Evolutionary conservation across 176 grass and related monocot genomes (phyloP).

Genomic region (Bolboschoenus planiculmis): DNA sequence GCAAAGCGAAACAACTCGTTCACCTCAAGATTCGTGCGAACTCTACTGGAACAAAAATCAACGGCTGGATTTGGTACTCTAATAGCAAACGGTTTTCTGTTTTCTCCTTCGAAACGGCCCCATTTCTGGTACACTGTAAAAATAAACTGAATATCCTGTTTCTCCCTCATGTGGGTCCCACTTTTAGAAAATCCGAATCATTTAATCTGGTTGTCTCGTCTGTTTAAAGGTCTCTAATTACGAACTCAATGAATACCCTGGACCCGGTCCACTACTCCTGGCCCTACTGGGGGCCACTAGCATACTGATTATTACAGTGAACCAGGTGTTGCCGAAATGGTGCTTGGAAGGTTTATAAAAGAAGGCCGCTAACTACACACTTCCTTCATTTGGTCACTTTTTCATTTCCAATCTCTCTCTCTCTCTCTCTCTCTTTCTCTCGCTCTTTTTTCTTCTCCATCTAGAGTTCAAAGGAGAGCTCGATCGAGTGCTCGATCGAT

Average conservation of each 20-base stretch:
- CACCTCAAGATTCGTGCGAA: background rate
- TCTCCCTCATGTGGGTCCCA: background rate
- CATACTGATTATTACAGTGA: background rate
- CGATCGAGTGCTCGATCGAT: background rate
- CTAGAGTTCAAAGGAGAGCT: background rate
- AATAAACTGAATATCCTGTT: background rate
- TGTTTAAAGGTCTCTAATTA: background rate
- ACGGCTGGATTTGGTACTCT: background rate
- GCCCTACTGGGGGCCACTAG: background rate
- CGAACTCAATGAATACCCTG: background rate
- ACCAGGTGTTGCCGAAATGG: background rate
- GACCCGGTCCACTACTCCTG: background rate
- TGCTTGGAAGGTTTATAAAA: background rate
- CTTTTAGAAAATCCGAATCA: background rate
- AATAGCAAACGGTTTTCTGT: background rate
- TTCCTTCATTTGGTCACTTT: background rate
- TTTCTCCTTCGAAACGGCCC: background rate
- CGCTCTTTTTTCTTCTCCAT: background rate
- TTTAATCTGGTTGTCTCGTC: background rate
- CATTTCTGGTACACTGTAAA: background rate
- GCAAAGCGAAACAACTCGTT: too few species aligned
- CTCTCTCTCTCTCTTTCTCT: background rate
- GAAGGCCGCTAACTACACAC: background rate
- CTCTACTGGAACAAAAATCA: background rate
- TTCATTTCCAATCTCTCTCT: background rate